phyloP scores from a whole-genome alignment of 2,329 filamentous ascomycete species.

The Alternaria metachromatica region DNA sequence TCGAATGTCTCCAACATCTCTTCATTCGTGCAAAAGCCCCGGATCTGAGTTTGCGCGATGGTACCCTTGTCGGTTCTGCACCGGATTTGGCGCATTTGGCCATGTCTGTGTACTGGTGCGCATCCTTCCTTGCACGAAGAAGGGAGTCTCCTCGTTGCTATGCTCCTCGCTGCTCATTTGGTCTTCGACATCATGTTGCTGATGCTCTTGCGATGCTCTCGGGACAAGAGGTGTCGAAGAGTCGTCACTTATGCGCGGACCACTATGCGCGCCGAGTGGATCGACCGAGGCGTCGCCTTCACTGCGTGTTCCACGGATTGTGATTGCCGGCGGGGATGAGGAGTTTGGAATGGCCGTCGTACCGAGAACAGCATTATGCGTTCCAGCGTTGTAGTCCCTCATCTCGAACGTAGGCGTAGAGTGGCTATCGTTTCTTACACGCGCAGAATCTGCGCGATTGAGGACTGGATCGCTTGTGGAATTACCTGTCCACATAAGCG shows the following conservation, averaged over 20 bases:
- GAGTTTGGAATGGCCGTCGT: neutral
- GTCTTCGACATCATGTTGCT: neutral
- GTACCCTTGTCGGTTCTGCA: neutral
- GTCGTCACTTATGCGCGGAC: neutral
- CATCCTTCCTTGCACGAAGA: neutral
- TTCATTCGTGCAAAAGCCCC: neutral
- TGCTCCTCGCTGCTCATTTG: neutral
- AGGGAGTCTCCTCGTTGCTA: neutral
- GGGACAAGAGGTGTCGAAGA: neutral
- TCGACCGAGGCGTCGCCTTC: neutral
- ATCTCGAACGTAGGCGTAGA: too few species aligned
- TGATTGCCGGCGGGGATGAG: neutral
- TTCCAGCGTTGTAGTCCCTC: neutral
- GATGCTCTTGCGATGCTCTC: neutral
- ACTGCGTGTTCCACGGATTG: neutral
- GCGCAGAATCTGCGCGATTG: neutral
- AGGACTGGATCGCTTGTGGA: slow-evolving; percentile 15
- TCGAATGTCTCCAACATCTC: neutral
- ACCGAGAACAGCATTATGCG: neutral
- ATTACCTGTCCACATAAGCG: slow-evolving; percentile 28
- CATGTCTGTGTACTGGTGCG: neutral
- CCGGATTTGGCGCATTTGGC: neutral
- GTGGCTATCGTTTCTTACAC: neutral
- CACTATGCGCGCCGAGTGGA: neutral
- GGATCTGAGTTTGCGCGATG: neutral